These are phyloP conservation scores for Trebouxia sp. DNA, from an alignment of 139 green algal genomes.

Conservation along the genomic window DNA sequence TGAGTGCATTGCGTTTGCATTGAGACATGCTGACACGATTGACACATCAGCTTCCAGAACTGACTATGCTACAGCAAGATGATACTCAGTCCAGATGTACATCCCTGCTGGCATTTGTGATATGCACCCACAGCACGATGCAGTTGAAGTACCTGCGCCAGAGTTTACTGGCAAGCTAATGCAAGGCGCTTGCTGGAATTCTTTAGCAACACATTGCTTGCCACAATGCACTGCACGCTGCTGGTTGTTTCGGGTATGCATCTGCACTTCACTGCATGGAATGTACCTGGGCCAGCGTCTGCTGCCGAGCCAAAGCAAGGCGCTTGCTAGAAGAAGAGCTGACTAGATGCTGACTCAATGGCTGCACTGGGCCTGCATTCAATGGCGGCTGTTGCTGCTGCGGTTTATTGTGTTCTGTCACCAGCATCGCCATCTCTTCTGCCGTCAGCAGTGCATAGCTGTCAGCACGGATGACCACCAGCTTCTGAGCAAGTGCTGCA, in stretches of 20 bases:
- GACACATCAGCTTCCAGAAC: too few species aligned
- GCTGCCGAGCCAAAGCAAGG: neutral
- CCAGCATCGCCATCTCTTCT: neutral
- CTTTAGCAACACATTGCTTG: too few species aligned
- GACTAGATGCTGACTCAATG: neutral
- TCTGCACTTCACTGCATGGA: too few species aligned
- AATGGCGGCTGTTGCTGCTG: neutral
- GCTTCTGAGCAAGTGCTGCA: neutral
- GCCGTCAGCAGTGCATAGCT: constrained; percentile 19
- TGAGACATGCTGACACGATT: too few species aligned
- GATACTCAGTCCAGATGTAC: too few species aligned
- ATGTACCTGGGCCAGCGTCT: neutral
- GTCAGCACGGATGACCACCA: constrained; percentile 27
- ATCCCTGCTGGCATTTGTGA: too few species aligned
- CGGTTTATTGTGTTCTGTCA: neutral
- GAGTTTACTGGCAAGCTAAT: neutral
- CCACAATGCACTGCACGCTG: too few species aligned
- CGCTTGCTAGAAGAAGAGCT: neutral
- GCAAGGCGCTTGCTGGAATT: neutral
- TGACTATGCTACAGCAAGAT: too few species aligned
- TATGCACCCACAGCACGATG: too few species aligned
- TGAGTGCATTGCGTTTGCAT: too few species aligned
- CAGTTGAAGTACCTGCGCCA: neutral
- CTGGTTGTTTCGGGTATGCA: too few species aligned
- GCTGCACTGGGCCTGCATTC: neutral